Evolutionary conservation across 2,329 filamentous ascomycete genomes (phyloP).

Genomic region (Catunica adiposa): DNA sequence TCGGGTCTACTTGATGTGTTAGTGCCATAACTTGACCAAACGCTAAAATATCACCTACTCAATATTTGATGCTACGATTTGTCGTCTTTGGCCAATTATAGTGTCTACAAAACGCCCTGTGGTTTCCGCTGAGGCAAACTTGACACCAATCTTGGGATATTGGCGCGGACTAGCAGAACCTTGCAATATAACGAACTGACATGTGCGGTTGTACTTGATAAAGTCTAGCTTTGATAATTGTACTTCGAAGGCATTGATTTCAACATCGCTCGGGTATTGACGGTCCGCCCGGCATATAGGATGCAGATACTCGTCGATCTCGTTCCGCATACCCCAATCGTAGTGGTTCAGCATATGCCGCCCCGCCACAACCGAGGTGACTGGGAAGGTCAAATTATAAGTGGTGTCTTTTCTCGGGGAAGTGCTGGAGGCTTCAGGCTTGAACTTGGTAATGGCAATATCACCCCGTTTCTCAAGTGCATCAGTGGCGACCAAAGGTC

Average conservation of each 20-base stretch:
- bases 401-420: background rate
- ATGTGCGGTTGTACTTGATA: conserved; percentile 2
- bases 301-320: background rate
- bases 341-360: conserved; percentile 4
- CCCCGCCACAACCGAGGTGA: conserved; percentile 10
- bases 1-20: background rate
- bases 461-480: background rate
- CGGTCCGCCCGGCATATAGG: background rate
- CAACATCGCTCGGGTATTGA: background rate
- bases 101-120: background rate
- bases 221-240: background rate
- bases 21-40: background rate
- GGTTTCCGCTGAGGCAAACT: background rate
- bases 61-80: background rate
- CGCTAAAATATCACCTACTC: background rate
- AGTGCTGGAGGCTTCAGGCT: background rate
- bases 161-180: background rate
- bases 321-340: conserved; percentile 3
- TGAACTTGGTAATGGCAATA: conserved; percentile 1
- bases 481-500: background rate
- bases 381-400: background rate
- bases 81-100: background rate
- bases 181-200: background rate
- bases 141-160: background rate
- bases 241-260: background rate